Evolutionary conservation across 2,329 filamentous ascomycete genomes (phyloP), one percentile per base, ranked within the genome.

Genomic region (Xylariales sp.): DNA sequence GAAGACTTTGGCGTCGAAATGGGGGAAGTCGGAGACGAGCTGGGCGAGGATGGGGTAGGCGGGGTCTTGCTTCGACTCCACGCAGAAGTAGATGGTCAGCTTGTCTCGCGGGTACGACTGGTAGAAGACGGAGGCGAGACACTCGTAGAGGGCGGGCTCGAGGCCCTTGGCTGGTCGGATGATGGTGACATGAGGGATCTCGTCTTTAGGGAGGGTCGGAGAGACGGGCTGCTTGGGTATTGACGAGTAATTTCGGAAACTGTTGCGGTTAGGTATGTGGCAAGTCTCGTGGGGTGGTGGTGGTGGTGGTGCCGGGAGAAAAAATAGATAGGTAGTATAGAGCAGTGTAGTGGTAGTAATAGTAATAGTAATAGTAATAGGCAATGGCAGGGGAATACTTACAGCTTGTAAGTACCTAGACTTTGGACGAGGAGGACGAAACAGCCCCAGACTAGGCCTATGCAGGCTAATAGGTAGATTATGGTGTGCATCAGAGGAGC

Each of bases 111-210:
- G 93, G 77, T 98, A 98, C 62, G 89, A 85, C 79, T 97, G 94
- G 54, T 84, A 88, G 78, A 97, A 94, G 1, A 91, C 93, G 5
- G 94, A 91, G 36, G 92, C 91, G 48, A 99, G 90, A 76, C 96
- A 98, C 76, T 97, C 93, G 84, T 97, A 97, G 30, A 98, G 89
- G 71, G 90, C 88, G 3, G 94, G 92, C 78, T 98, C 96, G 64
- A 97, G 85, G 68, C 94, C 96, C 81, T 97, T 98, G 71, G 97
- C 91, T 0, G 96, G 97, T 2, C 96, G 92, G 73, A 99, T 94
- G 68, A 97, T 87, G 39, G 96, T 98, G 75, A 99, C 86, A 81
- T 93, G 90, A 16, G 94, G 95, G 3, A 93, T 84, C 46, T 89
- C 81, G 71, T 86, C 78, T 48, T 81, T 75, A 3, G 81, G 79